phyloP scores from a whole-genome alignment of 305 asterid species.

The Fraxinus latifolia region DNA sequence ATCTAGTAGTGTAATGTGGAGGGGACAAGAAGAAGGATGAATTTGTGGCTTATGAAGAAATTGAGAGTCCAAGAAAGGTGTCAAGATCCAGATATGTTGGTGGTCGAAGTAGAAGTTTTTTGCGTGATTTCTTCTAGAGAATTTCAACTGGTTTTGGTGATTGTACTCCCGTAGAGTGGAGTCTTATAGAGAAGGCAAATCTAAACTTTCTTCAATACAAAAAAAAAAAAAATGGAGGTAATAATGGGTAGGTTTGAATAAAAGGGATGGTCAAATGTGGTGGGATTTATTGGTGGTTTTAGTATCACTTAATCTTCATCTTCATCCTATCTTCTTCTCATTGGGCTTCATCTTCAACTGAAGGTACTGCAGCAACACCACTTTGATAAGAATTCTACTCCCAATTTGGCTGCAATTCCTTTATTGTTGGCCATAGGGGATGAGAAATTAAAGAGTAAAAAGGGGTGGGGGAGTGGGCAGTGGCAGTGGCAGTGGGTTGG shows the following conservation, averaged over 20 bases:
- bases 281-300: slow-evolving; percentile 26
- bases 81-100: slow-evolving; percentile 72
- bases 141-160: slow-evolving; percentile 65
- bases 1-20: slow-evolving; percentile 15
- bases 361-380: slow-evolving; percentile 18
- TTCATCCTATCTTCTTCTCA: slow-evolving; percentile 31
- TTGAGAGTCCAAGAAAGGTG: slow-evolving; percentile 39
- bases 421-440: slow-evolving; percentile 49
- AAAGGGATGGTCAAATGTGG: slow-evolving; percentile 53
- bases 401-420: slow-evolving; percentile 47
- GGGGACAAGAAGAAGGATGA: slow-evolving; percentile 28
- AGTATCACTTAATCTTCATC: slow-evolving; percentile 8
- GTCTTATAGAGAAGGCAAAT: slow-evolving; percentile 58
- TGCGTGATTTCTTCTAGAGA: slow-evolving; percentile 59
- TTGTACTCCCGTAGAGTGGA: slow-evolving; percentile 58
- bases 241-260: slow-evolving; percentile 32
- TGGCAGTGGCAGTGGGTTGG: not conserved
- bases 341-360: slow-evolving; percentile 27
- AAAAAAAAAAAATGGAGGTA: slow-evolving; percentile 19
- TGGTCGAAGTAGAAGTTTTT: slow-evolving; percentile 61
- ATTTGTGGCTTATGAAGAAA: slow-evolving; percentile 26
- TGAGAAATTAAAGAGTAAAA: slow-evolving; percentile 20
- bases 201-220: slow-evolving; percentile 20
- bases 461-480: not conserved
- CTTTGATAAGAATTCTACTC: slow-evolving; percentile 32